Evolutionary conservation across 2,329 filamentous ascomycete species (phyloP), one percentile per base, ranked within the genome.

Genomic region (Paramyrothecium sp.): DNA sequence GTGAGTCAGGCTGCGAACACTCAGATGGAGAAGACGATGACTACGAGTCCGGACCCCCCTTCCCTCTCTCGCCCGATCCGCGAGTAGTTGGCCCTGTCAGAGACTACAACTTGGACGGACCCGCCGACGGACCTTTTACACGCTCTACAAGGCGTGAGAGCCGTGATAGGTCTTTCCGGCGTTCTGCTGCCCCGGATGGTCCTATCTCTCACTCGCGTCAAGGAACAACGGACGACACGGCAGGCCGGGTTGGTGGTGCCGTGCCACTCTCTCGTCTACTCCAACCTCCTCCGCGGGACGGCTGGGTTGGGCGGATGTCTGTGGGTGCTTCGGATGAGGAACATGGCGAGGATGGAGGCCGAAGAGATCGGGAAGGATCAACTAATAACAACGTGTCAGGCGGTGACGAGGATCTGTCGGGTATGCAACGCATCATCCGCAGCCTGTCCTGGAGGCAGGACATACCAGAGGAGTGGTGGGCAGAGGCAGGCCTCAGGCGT

Each of bases 401-500:
- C 48, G 62, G 70, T 16, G 76, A 77, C 7, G 76, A 79, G 23
- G 75, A 75, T 4, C 71, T 69, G 69, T 80, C 83, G 21, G 84
- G 87, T 50, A 89, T 93, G 82, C 88, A 90, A 63, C 81, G 81
- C 53, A 89, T 96, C 51, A 80, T 95, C 38, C 85, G 88, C 63
- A 82, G 85, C 48, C 79, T 96, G 55, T 85, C 88, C 34, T 81
- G 84, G 19, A 79, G 90, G 22, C 84, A 91, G 67, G 89, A 93
- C 64, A 89, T 95, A 55, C 89, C 90, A 0, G 90, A 95, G 60
- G 87, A 91, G 61, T 93, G 89, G 86, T 96, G 91, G 91, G 84
- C 85, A 58, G 82, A 85, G 65, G 87, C 82, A 58, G 89, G 89
- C 47, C 79, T 91, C 61, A 87, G 80, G 66, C 83, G 87, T 61